These are phyloP conservation scores for Penicillium sp. DNA, from an alignment of 2,329 filamentous ascomycete genomes.

Conservation along the genomic window DNA sequence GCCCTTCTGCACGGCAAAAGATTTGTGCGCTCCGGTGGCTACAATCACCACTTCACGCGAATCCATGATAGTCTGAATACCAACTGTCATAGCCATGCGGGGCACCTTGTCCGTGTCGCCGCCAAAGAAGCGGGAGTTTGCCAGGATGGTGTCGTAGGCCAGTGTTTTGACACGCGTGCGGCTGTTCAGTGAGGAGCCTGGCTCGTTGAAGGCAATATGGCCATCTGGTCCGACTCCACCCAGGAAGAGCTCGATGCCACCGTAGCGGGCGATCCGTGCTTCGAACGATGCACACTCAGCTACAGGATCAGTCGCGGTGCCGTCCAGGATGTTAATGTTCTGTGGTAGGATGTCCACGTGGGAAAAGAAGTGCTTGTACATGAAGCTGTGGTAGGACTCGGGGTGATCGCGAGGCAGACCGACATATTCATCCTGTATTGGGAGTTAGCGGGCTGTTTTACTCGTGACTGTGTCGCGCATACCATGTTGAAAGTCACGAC, in stretches of 20 bases:
- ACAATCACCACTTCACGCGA: constrained; percentile 79
- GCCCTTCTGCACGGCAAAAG: constrained; percentile 72
- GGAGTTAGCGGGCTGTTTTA: constrained; percentile 8
- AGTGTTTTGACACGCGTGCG: constrained; percentile 82
- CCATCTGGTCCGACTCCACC: constrained; percentile 83
- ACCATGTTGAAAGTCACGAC: constrained; percentile 92
- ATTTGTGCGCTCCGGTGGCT: constrained; percentile 77
- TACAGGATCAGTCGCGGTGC: constrained; percentile 71
- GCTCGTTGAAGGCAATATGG: constrained; percentile 89
- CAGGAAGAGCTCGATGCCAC: constrained; percentile 82
- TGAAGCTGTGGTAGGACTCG: constrained; percentile 85
- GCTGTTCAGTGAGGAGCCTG: constrained; percentile 72
- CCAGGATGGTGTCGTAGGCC: constrained; percentile 80
- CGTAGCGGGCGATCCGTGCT: constrained; percentile 67
- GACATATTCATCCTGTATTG: constrained; percentile 73
- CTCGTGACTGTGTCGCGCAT: constrained; percentile 23
- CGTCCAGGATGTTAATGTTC: constrained; percentile 82
- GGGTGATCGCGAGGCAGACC: constrained; percentile 78
- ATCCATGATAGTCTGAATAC: constrained; percentile 78
- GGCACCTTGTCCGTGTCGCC: constrained; percentile 72
- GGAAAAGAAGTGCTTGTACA: constrained; percentile 91
- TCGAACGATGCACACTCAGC: constrained; percentile 78
- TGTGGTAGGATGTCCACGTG: constrained; percentile 76
- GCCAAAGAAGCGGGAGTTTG: constrained; percentile 80
- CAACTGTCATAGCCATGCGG: constrained; percentile 78